Conservation (phyloP, 2,329 filamentous ascomycete species). For the Fusarium longipes region DNA sequence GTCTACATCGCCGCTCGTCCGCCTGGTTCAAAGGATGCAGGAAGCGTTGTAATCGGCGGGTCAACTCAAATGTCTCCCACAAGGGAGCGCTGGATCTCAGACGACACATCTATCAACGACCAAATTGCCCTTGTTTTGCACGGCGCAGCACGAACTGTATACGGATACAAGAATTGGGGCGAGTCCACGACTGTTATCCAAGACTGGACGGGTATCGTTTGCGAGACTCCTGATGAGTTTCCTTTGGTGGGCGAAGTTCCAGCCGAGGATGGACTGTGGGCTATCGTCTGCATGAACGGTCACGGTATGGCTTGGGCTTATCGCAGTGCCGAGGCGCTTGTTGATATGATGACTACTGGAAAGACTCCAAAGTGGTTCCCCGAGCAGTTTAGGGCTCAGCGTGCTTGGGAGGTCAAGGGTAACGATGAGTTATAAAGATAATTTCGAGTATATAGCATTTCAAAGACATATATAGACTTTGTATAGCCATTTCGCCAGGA, state of each 20-base stretch:
- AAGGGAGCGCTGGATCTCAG: constrained; percentile 1
- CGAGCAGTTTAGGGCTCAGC: constrained; percentile 21
- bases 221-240: constrained; percentile 20
- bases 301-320: constrained; percentile 33
- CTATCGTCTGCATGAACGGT: constrained; percentile 29
- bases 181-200: constrained; percentile 20
- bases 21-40: constrained; percentile 6
- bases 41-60: constrained; percentile 17
- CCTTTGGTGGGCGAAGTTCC: constrained; percentile 21
- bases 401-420: constrained; percentile 10
- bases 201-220: constrained; percentile 26
- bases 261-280: constrained; percentile 26
- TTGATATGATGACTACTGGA: constrained; percentile 30
- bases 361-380: constrained; percentile 30
- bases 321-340: constrained; percentile 26
- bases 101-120: constrained; percentile 20
- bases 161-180: constrained; percentile 22
- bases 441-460: background rate
- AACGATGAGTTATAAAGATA: constrained; percentile 10
- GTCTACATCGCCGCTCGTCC: constrained; percentile 26
- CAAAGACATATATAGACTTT: too few species aligned
- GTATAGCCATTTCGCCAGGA: too few species aligned
- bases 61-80: constrained; percentile 28
- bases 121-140: constrained; percentile 17
- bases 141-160: constrained; percentile 16